These are phyloP conservation scores for Aspergillus brunneoviolaceus DNA, from an alignment of 2,329 filamentous ascomycete genomes.

Conservation along the genomic window DNA sequence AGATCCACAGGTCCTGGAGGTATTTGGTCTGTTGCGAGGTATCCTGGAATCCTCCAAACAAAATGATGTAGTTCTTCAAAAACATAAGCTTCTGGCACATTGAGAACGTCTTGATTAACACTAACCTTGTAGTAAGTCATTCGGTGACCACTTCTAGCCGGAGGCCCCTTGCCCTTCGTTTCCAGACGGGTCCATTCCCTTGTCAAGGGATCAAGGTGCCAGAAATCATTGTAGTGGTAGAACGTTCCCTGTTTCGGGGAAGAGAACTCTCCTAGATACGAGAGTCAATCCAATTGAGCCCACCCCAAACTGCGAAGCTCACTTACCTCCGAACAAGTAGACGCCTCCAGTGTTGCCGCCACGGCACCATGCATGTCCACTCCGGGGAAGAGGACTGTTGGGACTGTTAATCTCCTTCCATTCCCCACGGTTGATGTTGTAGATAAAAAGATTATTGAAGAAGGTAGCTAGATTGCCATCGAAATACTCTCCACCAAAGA, in stretches of 20 bases:
- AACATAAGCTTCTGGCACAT: neutral
- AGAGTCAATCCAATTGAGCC: slow-evolving; percentile 5
- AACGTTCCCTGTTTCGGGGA: slow-evolving; percentile 97
- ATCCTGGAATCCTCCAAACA: slow-evolving; percentile 97
- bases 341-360: slow-evolving; percentile 81
- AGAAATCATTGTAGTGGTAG: slow-evolving; percentile 99
- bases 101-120: neutral
- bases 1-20: slow-evolving; percentile 89
- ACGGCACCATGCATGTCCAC: slow-evolving; percentile 91
- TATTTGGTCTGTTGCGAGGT: slow-evolving; percentile 95
- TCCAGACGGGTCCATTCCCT: slow-evolving; percentile 93
- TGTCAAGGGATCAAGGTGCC: slow-evolving; percentile 78
- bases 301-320: neutral
- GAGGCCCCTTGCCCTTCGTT: slow-evolving; percentile 68
- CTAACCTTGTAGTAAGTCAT: slow-evolving; percentile 87
- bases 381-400: slow-evolving; percentile 85
- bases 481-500: slow-evolving; percentile 95
- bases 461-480: slow-evolving; percentile 81
- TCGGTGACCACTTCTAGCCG: slow-evolving; percentile 84
- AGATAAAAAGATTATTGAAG: slow-evolving; percentile 66
- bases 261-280: slow-evolving; percentile 71
- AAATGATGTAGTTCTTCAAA: slow-evolving; percentile 75
- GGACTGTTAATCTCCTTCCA: slow-evolving; percentile 90
- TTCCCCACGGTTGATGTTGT: slow-evolving; percentile 78
- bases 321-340: slow-evolving; percentile 78